These are phyloP conservation scores for Krasilnikovozyma curviuscula DNA, from an alignment of 768 basidiomycete genomes.

Conservation along the genomic window DNA sequence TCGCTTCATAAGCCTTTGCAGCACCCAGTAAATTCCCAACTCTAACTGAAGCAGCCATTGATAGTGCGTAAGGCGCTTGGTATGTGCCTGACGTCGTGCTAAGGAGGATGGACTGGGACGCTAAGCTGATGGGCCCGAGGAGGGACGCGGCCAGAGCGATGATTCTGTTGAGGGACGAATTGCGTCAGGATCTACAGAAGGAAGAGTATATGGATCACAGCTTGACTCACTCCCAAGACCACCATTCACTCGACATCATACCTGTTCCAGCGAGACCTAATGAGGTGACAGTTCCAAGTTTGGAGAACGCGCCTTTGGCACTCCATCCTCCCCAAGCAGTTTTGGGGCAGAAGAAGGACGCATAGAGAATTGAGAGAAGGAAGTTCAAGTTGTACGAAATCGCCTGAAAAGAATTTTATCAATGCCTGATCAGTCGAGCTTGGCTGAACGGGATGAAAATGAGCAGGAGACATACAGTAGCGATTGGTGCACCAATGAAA, in stretches of 20 bases:
- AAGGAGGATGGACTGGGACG: slow-evolving; percentile 65
- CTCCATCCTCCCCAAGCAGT: slow-evolving; percentile 71
- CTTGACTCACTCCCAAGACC: slow-evolving; percentile 72
- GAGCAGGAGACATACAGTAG: slow-evolving; percentile 37
- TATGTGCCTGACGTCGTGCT: slow-evolving; percentile 56
- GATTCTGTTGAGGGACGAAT: neutral
- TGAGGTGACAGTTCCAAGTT: slow-evolving; percentile 37
- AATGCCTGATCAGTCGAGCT: neutral
- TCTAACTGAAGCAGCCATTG: slow-evolving; percentile 26
- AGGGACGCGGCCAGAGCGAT: slow-evolving; percentile 24
- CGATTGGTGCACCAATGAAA: slow-evolving; percentile 79
- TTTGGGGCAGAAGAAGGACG: slow-evolving; percentile 28
- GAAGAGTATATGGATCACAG: neutral
- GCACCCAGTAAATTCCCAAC: slow-evolving; percentile 81
- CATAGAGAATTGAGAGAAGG: slow-evolving; percentile 15
- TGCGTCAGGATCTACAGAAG: neutral
- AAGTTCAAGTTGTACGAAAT: neutral
- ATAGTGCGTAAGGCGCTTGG: slow-evolving; percentile 32
- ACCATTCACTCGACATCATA: slow-evolving; percentile 83
- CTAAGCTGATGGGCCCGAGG: slow-evolving; percentile 59
- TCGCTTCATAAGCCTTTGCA: slow-evolving; percentile 50
- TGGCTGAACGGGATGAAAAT: neutral
- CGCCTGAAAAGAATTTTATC: neutral
- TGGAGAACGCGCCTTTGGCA: slow-evolving; percentile 45
- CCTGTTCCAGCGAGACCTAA: slow-evolving; percentile 46